A percentile compares a stretch with the other conserved stretches of the same genome.
These are phyloP conservation scores for Cladophialophora immunda DNA, from an alignment of 2,329 filamentous ascomycete genomes.

Conservation along the genomic window DNA sequence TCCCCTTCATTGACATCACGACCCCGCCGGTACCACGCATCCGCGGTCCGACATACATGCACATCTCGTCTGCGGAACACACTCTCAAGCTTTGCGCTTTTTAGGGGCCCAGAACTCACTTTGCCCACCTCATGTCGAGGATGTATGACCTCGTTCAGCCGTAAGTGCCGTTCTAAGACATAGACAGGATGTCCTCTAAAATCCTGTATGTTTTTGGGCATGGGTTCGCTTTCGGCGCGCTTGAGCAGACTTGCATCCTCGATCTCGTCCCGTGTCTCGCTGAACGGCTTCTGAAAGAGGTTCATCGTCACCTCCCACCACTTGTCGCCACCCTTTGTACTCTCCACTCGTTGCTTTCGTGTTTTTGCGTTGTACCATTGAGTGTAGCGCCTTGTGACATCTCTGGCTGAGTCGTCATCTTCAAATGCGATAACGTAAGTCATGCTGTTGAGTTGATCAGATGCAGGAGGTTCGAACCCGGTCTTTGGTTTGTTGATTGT, in stretches of 20 bases:
- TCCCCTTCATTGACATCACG: conserved; percentile 80
- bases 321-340: conserved; percentile 60
- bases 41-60: conserved; percentile 76
- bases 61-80: conserved; percentile 87
- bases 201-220: conserved; percentile 85
- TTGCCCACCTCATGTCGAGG: conserved; percentile 79
- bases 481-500: conserved; percentile 77
- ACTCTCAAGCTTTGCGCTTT: conserved; percentile 69
- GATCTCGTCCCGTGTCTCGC: conserved; percentile 77
- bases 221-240: conserved; percentile 77
- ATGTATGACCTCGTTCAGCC: conserved; percentile 81
- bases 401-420: conserved; percentile 76
- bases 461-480: conserved; percentile 79
- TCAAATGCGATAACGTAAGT: conserved; percentile 88
- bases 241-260: conserved; percentile 80
- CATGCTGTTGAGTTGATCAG: conserved; percentile 78
- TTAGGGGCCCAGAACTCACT: conserved; percentile 69
- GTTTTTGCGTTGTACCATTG: conserved; percentile 94
- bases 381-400: conserved; percentile 87
- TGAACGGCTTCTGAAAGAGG: conserved; percentile 53
- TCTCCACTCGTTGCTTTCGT: conserved; percentile 79
- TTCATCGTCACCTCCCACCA: conserved; percentile 64
- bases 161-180: conserved; percentile 84
- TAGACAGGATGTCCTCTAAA: conserved; percentile 87
- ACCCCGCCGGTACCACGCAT: conserved; percentile 91